These are phyloP conservation scores for Taiozyma sp. DNA, from an alignment of 1,139 yeast genomes.

Conservation along the genomic window DNA sequence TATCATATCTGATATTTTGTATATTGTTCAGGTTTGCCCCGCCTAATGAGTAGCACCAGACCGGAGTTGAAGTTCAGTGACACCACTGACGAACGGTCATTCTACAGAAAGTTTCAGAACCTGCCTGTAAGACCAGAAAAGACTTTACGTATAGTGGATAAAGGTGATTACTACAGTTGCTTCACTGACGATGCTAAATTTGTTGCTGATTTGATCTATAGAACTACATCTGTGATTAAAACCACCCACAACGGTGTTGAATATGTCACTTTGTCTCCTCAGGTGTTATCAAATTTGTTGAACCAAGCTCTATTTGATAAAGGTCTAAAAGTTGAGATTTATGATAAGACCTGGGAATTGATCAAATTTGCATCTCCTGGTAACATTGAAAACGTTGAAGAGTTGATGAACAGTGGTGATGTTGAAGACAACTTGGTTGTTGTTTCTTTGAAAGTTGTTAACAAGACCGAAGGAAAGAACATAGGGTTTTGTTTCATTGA, in stretches of 20 bases:
- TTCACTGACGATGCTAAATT: constrained; percentile 72
- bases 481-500: constrained; percentile 84
- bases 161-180: constrained; percentile 71
- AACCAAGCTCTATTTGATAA: constrained; percentile 61
- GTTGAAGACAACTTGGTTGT: constrained; percentile 54
- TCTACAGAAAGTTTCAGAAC: constrained; percentile 50
- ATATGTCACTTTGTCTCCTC: constrained; percentile 73
- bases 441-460: constrained; percentile 59
- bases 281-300: constrained; percentile 63
- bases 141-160: constrained; percentile 65
- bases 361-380: constrained; percentile 81
- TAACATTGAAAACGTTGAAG: constrained; percentile 77
- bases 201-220: constrained; percentile 79
- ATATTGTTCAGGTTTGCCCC: not conserved
- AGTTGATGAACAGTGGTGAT: constrained; percentile 43
- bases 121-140: constrained; percentile 43
- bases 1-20: not conserved
- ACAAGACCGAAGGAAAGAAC: constrained; percentile 41
- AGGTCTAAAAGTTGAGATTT: constrained; percentile 77
- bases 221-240: constrained; percentile 76
- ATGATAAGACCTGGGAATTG: constrained; percentile 52
- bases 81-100: constrained; percentile 36
- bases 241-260: constrained; percentile 40
- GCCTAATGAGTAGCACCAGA: constrained; percentile 32
- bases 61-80: constrained; percentile 75